Evolutionary conservation across 129 eudicot species (phyloP).

Genomic region (Ambrosia artemisiifolia): DNA sequence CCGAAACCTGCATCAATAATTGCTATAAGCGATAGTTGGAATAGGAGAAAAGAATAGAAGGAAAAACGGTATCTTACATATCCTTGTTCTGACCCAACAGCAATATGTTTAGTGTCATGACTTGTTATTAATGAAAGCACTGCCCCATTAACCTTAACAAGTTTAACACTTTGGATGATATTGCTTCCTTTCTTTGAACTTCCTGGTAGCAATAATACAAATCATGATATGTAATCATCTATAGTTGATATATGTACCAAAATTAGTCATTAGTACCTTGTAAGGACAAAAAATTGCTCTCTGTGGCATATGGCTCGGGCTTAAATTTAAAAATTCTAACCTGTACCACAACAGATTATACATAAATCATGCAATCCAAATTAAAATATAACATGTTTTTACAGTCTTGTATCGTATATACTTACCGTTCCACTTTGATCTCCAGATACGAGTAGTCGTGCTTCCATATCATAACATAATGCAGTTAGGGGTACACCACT

Average conservation of each 20-base stretch:
- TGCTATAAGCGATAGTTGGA: not conserved
- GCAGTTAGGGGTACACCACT: conserved; percentile 78
- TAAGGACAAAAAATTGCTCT: conserved; percentile 62
- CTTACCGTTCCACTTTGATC: conserved; percentile 89
- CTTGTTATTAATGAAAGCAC: conserved; percentile 52
- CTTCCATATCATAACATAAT: conserved; percentile 46
- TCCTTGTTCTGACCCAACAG: conserved; percentile 95
- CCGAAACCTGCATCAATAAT: conserved; percentile 50
- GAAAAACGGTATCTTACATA: conserved; percentile 46
- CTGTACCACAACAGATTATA: conserved; percentile 46
- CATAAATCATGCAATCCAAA: conserved; percentile 8
- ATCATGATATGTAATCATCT: not conserved
- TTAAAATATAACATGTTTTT: not conserved
- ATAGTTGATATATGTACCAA: not conserved
- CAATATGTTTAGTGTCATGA: conserved; percentile 53
- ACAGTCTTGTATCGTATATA: conserved; percentile 9
- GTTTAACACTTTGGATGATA: conserved; percentile 56
- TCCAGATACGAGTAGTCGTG: conserved; percentile 76
- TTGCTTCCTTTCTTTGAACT: conserved; percentile 88
- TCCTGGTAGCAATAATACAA: conserved; percentile 43
- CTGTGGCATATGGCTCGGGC: conserved; percentile 70
- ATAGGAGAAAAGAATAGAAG: not conserved
- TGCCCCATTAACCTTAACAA: conserved; percentile 72
- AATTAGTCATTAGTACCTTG: conserved; percentile 55
- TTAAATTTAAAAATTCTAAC: conserved; percentile 68